Evolutionary conservation across 2,329 filamentous ascomycete species (phyloP).

Genomic region (Aspergillus tamarii): DNA sequence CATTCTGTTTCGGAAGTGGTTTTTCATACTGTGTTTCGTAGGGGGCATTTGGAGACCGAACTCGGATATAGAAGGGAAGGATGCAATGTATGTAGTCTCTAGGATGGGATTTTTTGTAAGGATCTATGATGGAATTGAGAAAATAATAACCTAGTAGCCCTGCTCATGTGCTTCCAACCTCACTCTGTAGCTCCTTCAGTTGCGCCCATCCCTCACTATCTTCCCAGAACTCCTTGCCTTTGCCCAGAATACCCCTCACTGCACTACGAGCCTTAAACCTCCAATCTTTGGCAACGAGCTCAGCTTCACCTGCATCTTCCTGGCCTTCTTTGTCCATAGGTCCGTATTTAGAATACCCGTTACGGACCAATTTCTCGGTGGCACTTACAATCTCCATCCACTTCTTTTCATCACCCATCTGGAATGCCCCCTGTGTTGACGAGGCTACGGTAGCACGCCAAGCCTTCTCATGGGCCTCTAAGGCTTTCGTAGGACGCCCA

Average conservation of each 20-base stretch:
- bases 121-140: background rate
- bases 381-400: conserved; percentile 76
- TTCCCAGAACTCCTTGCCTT: conserved; percentile 82
- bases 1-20: too few relatives aligned
- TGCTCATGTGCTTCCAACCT: conserved; percentile 31
- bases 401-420: conserved; percentile 60
- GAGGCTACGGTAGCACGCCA: conserved; percentile 71
- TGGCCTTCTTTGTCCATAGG: conserved; percentile 61
- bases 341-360: conserved; percentile 80
- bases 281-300: conserved; percentile 78
- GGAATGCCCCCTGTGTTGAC: conserved; percentile 48
- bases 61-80: background rate
- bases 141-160: background rate
- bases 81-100: background rate
- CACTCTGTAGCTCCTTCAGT: conserved; percentile 43
- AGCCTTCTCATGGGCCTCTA: conserved; percentile 85
- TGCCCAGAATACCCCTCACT: conserved; percentile 78
- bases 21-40: background rate
- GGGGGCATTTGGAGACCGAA: background rate
- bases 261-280: conserved; percentile 85
- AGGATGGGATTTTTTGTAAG: background rate
- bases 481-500: conserved; percentile 68
- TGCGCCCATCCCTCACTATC: conserved; percentile 55
- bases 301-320: conserved; percentile 50
- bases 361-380: conserved; percentile 75